Evolutionary conservation across 768 basidiomycete genomes (phyloP), one percentile per base, ranked within the genome.

Genomic region (Boletales sp.): DNA sequence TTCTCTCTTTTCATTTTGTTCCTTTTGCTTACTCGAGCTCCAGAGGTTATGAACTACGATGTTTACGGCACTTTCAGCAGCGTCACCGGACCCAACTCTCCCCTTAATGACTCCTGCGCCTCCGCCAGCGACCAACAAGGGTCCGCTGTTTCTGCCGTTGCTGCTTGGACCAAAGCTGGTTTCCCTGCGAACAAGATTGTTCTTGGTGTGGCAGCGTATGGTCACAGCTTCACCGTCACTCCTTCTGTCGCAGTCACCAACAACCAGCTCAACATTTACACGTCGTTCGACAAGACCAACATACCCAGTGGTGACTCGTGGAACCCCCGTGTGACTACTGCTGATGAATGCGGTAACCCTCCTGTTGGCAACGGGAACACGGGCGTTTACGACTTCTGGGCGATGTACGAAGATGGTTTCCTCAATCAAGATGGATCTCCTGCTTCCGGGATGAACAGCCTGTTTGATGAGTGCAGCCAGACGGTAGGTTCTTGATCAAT

Each of bases 201-300:
- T 27, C 80, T 97, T 8, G 94, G 93, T 46, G 83, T 95, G 1
- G 81, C 93, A 12, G 72, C 85, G 15, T 95, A 91, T 68, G 90
- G 90, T 1, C 91, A 91, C 69, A 82, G 89, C 18, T 94, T 74
- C 74, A 68, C 37, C 0, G 66, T 68, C 5, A 18, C 55, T 17
- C 55, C 55, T n/a, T 61, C 64, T 24, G 52, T 60, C 4, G 60
- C 63, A 24, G 51, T 62, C 46, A 45, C 57, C 14, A 47, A 41
- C 10, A 40, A 11, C 43, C 54, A 57, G 9, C 63, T 86, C 29
- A 68, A 69, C n/a, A 32, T 73, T 15, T 86, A 75, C 66, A 81
- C 84, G 3, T 40, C 68, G 1, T 90, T 83, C 54, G 66, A 79
- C 59, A 60, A 69, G 2, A 59, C 58, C 40, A 59, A 68, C 32